Percentiles rank a stretch among this genome's conserved stretches.
Conservation (phyloP, 768 basidiomycete genomes). For the Cubamyces sp. region DNA sequence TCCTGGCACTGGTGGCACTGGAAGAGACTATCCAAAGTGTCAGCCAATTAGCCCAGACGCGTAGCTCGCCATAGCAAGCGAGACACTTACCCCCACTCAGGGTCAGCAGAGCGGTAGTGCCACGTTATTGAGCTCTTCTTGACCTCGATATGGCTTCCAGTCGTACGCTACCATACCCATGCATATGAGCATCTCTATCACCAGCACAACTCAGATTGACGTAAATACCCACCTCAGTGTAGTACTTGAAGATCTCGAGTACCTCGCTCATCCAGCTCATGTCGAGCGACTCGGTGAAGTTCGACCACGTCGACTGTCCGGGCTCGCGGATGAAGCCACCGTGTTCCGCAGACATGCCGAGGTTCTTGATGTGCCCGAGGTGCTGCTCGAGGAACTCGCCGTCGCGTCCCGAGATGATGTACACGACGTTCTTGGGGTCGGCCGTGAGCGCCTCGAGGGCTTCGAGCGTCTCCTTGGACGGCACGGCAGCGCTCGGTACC, state of each 20-base stretch:
- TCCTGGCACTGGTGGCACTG: constrained; percentile 98
- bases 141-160: constrained; percentile 93
- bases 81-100: constrained; percentile 86
- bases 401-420: constrained; percentile 97
- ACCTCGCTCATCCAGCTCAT: constrained; percentile 99
- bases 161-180: constrained; percentile 63
- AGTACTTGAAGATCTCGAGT: constrained; percentile 93
- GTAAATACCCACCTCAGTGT: constrained; percentile 72
- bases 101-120: constrained; percentile 94
- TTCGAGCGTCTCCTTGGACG: constrained; percentile 71
- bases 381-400: constrained; percentile 90
- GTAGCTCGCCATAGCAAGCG: no score
- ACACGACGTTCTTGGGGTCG: constrained; percentile 91
- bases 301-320: constrained; percentile 69
- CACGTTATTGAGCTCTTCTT: constrained; percentile 99
- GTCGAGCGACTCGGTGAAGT: constrained; percentile 90
- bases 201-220: not conserved
- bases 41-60: no score
- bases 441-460: constrained; percentile 72
- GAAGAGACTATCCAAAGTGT: constrained; percentile 60
- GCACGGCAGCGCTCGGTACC: constrained; percentile 84
- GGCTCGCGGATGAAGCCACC: constrained; percentile 89
- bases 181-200: constrained; percentile 7
- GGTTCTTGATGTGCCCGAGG: constrained; percentile 76
- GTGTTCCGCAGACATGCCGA: constrained; percentile 96